A percentile compares a stretch with the other conserved stretches of the same genome.
phyloP scores from a whole-genome alignment of 164 flowering plant species.

The Protea cynaroides region DNA sequence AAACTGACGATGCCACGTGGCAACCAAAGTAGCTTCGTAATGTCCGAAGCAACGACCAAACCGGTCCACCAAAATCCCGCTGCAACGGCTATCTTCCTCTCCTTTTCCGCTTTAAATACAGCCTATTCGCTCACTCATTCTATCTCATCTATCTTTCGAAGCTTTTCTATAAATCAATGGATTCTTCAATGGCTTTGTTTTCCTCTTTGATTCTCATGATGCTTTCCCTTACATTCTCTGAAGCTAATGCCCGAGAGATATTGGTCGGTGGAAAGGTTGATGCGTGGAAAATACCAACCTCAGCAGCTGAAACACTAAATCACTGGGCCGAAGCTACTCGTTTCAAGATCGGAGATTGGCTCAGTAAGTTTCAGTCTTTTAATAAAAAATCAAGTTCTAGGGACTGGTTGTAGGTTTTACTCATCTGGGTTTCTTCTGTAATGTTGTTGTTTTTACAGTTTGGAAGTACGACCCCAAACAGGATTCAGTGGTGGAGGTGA shows the following conservation, averaged over 20 bases:
- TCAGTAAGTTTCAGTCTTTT: constrained; percentile 18
- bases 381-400: neutral
- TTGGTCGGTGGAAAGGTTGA: constrained; percentile 32
- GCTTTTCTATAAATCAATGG: neutral
- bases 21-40: too few species aligned
- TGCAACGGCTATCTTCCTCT: neutral
- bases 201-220: neutral
- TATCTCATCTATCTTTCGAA: too few species aligned
- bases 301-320: constrained; percentile 32
- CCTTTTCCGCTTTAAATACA: neutral
- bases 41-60: too few species aligned
- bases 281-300: constrained; percentile 39
- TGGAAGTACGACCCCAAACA: constrained; percentile 33
- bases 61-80: too few species aligned
- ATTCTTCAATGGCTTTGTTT: constrained; percentile 5
- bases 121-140: too few species aligned
- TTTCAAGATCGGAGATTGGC: constrained; percentile 35
- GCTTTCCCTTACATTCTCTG: constrained; percentile 10
- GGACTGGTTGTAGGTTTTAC: neutral
- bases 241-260: constrained; percentile 19
- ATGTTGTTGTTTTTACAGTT: constrained; percentile 26
- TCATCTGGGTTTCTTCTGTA: neutral
- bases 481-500: constrained; percentile 47
- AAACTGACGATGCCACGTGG: too few species aligned
- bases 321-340: constrained; percentile 37